Evolutionary conservation across 139 green algal species (phyloP).

Genomic region (Volvox reticuliferus): DNA sequence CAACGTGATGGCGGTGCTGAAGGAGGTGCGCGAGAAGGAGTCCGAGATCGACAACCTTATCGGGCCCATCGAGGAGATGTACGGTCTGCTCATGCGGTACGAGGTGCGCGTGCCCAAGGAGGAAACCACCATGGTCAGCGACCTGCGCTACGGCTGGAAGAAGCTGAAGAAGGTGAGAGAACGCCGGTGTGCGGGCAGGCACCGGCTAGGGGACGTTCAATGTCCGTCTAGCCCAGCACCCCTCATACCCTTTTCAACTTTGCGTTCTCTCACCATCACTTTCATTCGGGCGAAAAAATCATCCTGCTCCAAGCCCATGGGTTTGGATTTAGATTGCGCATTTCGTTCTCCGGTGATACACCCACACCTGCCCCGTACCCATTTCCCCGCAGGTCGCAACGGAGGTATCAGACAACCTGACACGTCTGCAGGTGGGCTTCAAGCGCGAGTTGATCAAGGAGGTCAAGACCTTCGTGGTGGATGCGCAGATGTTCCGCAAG

Average conservation of each 20-base stretch:
- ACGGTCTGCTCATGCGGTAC: slow-evolving; percentile 89
- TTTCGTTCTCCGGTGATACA: not conserved
- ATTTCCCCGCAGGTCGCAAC: slow-evolving; percentile 65
- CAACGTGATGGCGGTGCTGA: slow-evolving; percentile 85
- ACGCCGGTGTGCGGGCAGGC: not conserved
- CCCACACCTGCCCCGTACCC: not conserved
- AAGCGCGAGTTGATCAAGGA: slow-evolving; percentile 94
- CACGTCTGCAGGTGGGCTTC: slow-evolving; percentile 88
- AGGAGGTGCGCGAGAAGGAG: slow-evolving; percentile 92
- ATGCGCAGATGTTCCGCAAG: slow-evolving; percentile 83
- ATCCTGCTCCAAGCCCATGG: not conserved
- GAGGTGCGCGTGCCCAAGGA: slow-evolving; percentile 94
- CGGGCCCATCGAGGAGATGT: slow-evolving; percentile 95
- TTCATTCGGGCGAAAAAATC: too few species aligned
- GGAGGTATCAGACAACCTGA: slow-evolving; percentile 88
- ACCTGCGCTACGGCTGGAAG: slow-evolving; percentile 93
- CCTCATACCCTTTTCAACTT: too few species aligned
- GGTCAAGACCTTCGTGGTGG: slow-evolving; percentile 87
- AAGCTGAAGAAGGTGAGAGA: slow-evolving; percentile 81
- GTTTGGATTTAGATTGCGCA: not conserved
- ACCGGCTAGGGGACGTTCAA: too few species aligned
- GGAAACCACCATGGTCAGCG: slow-evolving; percentile 89
- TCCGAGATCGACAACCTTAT: slow-evolving; percentile 89
- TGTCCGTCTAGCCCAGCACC: too few species aligned
- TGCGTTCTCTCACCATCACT: too few species aligned